Evolutionary conservation across 352 stramenopile genomes (phyloP), one percentile per base, ranked within the genome.

Genomic region (Pythium insidiosum): DNA sequence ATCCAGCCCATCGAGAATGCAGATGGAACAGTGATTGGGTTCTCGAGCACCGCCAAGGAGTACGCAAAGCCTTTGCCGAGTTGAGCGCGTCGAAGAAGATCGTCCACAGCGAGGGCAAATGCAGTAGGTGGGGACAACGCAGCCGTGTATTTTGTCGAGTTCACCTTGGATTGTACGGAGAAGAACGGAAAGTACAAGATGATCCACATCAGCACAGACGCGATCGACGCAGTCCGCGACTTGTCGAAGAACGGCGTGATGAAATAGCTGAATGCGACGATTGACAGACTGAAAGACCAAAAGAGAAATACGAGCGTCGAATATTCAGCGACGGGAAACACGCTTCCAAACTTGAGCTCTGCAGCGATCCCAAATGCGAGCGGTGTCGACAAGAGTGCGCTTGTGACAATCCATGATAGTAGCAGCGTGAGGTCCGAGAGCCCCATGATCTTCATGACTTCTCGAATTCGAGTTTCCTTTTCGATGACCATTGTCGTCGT

Each of bases 181-280:
- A 75, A 84, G 42, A 68, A 88, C 1, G 71, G 71, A 48, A 87
- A 80, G 58, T 78, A 87, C 9, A 82, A 60, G 26, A 83, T 53
- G 12, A 87, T 57, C 74, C 74, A 87, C 13, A 82, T 20, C 24
- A 87, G 36, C 36, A 83, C 70, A 2, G 74, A 82, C 2, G 63
- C 58, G 30, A 84, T 69, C 11, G 71, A 58, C 6, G 74, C 74
- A 0, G 71, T 74, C 0, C 73, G 44, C 6, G 68, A 78, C 49
- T 84, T 83, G 57, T 83, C 69, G 56, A 87, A 87, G 26, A 87
- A 87, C 0, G 73, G 68, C 28, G 71, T 47, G 12, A 84, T 51
- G 41, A 69, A 80, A 53, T 83, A 79, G 35, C 59, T 68, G 49
- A 87, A 87, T 7, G 54, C 56, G 6, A 67, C 70, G 50, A 84